phyloP scores from a whole-genome alignment of 139 green algal genomes.

The Yamagishiella unicocca region DNA sequence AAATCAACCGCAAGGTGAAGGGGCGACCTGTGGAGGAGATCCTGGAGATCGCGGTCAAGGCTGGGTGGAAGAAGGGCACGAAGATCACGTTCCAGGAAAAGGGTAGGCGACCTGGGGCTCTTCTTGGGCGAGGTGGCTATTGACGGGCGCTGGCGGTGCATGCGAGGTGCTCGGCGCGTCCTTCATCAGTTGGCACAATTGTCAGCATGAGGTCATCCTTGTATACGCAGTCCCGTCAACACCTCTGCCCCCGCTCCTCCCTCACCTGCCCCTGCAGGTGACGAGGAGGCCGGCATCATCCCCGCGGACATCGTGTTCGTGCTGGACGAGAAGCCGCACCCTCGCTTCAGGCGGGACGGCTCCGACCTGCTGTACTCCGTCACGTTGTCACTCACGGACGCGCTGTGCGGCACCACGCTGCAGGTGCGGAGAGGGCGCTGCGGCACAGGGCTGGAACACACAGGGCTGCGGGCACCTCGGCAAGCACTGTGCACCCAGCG shows the following conservation, averaged over 20 bases:
- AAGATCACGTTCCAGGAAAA: constrained; percentile 95
- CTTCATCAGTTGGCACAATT: too few species aligned
- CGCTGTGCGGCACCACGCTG: constrained; percentile 58
- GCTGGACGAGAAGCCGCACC: constrained; percentile 93
- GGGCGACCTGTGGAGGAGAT: constrained; percentile 78
- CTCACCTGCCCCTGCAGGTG: constrained; percentile 59
- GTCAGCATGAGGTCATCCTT: too few species aligned
- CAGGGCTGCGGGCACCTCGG: not conserved
- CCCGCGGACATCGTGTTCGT: constrained; percentile 94
- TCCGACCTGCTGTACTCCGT: constrained; percentile 83
- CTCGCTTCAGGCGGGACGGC: constrained; percentile 84
- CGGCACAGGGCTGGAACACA: not conserved
- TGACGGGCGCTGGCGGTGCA: too few species aligned
- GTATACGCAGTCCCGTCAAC: too few species aligned
- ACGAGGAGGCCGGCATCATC: constrained; percentile 82
- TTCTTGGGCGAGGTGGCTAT: too few species aligned
- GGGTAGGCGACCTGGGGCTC: constrained; percentile 53
- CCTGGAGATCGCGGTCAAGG: constrained; percentile 90
- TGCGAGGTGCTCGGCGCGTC: too few species aligned
- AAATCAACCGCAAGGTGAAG: constrained; percentile 55
- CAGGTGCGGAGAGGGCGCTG: not conserved
- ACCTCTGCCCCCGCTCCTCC: not conserved
- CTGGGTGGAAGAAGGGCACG: constrained; percentile 96
- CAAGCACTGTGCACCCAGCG: not conserved
- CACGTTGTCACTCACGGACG: constrained; percentile 51